Percentiles rank a stretch among this genome's conserved stretches.
Conservation (phyloP, 2,329 filamentous ascomycete species). For the Cadophora gregata region DNA sequence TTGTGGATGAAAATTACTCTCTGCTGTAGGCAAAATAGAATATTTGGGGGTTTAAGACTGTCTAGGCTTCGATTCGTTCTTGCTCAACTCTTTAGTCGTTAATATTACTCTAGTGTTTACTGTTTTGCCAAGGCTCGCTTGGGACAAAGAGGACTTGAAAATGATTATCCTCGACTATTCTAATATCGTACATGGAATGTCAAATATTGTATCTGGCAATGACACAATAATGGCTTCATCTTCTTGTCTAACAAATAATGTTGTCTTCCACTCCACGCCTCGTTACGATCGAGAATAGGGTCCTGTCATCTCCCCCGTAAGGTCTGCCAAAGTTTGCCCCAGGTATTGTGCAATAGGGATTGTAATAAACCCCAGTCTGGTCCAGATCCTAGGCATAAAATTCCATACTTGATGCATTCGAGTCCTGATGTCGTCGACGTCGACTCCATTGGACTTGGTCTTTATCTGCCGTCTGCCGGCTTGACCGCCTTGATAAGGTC, state of each 20-base stretch:
- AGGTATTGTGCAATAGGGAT: not conserved
- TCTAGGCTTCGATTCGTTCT: not conserved
- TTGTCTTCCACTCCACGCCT: not conserved
- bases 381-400: not conserved
- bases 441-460: not conserved
- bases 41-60: too few relatives aligned
- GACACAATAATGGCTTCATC: not conserved
- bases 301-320: not conserved
- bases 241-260: not conserved
- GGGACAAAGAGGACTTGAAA: not conserved
- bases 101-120: not conserved
- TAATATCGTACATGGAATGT: not conserved
- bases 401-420: not conserved
- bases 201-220: not conserved
- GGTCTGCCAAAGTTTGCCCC: not conserved
- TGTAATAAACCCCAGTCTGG: not conserved
- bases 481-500: conserved; percentile 19
- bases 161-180: not conserved
- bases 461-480: not conserved
- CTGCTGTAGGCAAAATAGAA: too few relatives aligned
- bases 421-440: not conserved
- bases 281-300: not conserved
- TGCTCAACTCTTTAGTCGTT: not conserved
- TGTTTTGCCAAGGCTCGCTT: not conserved
- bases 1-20: too few relatives aligned